These are phyloP conservation scores for Neoascochyta sp. DNA, from an alignment of 2,329 filamentous ascomycete species.

Conservation along the genomic window DNA sequence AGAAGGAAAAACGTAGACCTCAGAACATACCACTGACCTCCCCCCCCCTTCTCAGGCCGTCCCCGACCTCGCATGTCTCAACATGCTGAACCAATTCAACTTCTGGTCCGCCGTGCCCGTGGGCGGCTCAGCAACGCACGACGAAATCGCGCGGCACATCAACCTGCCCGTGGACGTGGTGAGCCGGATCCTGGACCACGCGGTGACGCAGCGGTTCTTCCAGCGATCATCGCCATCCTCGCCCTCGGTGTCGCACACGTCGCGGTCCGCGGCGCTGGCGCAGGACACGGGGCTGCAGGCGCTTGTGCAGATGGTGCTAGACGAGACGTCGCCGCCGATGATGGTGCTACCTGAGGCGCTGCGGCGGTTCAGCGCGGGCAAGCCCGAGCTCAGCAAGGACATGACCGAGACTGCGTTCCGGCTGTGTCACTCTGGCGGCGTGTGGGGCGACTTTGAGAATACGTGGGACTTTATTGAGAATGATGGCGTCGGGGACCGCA, in stretches of 20 bases:
- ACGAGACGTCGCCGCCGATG: constrained; percentile 27
- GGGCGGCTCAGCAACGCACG: constrained; percentile 42
- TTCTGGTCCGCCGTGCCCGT: constrained; percentile 53
- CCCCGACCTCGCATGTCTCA: constrained; percentile 46
- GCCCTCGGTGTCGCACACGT: constrained; percentile 22
- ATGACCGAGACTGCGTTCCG: constrained; percentile 29
- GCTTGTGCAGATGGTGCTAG: constrained; percentile 23
- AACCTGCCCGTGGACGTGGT: constrained; percentile 27
- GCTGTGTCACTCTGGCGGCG: constrained; percentile 24
- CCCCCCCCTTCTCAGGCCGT: constrained; percentile 35
- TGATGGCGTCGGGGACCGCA: constrained; percentile 26
- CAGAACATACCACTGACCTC: neutral
- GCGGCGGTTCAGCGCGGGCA: constrained; percentile 23
- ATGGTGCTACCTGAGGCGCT: constrained; percentile 28
- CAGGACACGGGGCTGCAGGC: constrained; percentile 21
- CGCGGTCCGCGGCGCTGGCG: constrained; percentile 28
- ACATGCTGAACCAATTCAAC: constrained; percentile 52
- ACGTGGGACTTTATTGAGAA: constrained; percentile 33
- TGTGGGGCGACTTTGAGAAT: constrained; percentile 20
- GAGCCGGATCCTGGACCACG: constrained; percentile 33
- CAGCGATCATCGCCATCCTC: constrained; percentile 12
- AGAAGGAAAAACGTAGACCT: neutral
- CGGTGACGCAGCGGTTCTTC: constrained; percentile 38
- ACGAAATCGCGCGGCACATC: constrained; percentile 26
- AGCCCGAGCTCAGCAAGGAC: constrained; percentile 18